Evolutionary conservation across 495 filamentous ascomycete genomes (phyloP), one percentile per base, ranked within the genome.

Genomic region (Umbilicaria muhlenbergii): DNA sequence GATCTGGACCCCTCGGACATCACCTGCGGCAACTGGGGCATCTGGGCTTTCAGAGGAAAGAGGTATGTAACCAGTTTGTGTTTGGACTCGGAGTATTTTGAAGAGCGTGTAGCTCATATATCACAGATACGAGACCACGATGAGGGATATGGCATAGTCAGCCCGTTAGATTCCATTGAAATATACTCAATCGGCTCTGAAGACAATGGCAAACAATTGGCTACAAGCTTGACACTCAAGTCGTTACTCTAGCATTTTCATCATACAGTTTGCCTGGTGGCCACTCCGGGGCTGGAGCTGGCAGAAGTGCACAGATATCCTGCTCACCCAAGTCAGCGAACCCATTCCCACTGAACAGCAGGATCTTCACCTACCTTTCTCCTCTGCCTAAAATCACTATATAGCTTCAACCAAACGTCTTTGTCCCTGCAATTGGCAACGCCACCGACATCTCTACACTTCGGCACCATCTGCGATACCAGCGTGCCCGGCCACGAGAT

Each of bases 11-110:
- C 91, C 5, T 81, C 88, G 51, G 92, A 98, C 64, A 69, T 96
- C 49, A 94, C 80, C 49, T 87, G 82, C 58, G 87, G 88, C 35
- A 98, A 98, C 58, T 98, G 86, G 86, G 91, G 91, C 4, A 62
- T 93, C 14, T 98, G 89, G 87, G 86, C 79, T 24, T 96, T 98
- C 65, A 75, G 91, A 59, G 91, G 91, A 49, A 98, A 98, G 76
- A 81, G 91, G 78, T 94, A 79, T 54, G 76, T 70, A 28, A 28
- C 8, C 24, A 28, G 24, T 28, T 28, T 6, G 2, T 8, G 6
- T 28, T 6, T 6, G 8, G 6, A 28, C 5, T 8, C 8, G 4
- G 24, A 28, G 8, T 47, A 31, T 59, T 28, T 43, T 39, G 14
- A 19, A n/a, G 11, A 11, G n/a, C n/a, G 18, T 15, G 15, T 3